phyloP scores from a whole-genome alignment of 495 filamentous ascomycete genomes.

The Gamarada debralockiae region DNA sequence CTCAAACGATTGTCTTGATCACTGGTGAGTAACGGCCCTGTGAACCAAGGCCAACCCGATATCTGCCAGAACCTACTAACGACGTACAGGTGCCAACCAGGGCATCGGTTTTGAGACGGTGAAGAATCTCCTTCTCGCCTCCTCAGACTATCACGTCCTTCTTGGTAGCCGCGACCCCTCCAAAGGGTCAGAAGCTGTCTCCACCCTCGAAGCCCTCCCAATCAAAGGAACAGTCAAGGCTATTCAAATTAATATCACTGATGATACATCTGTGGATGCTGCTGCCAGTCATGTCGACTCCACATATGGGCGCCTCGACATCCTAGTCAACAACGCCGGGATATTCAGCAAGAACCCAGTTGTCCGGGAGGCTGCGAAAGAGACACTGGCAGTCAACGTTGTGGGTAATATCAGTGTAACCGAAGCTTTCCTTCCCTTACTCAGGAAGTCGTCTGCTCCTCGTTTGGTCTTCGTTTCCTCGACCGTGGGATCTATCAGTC shows the following conservation, averaged over 20 bases:
- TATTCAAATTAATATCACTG: constrained; percentile 38
- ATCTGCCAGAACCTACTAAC: no score
- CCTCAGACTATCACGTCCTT: constrained; percentile 33
- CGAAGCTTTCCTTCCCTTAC: constrained; percentile 38
- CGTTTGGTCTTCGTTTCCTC: constrained; percentile 33
- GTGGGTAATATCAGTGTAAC: constrained; percentile 31
- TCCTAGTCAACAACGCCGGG: constrained; percentile 58
- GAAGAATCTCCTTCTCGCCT: constrained; percentile 27
- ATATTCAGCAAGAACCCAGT: constrained; percentile 29
- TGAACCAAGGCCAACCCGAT: neutral
- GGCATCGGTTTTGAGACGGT: constrained; percentile 36
- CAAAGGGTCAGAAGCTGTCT: constrained; percentile 28
- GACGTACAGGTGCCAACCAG: constrained; percentile 34
- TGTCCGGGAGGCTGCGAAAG: neutral
- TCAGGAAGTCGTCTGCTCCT: constrained; percentile 28
- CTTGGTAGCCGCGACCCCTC: constrained; percentile 28
- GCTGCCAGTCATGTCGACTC: constrained; percentile 31
- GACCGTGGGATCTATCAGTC: constrained; percentile 32
- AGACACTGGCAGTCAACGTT: constrained; percentile 29
- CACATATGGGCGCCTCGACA: constrained; percentile 41
- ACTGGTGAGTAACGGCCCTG: constrained; percentile 4
- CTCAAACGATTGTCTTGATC: constrained; percentile 10
- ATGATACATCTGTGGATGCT: constrained; percentile 34
- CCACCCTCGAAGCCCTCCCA: constrained; percentile 23
- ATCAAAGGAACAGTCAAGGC: constrained; percentile 12